phyloP scores from a whole-genome alignment of 2,329 filamentous ascomycete genomes.

The Alternaria brassicicola region DNA sequence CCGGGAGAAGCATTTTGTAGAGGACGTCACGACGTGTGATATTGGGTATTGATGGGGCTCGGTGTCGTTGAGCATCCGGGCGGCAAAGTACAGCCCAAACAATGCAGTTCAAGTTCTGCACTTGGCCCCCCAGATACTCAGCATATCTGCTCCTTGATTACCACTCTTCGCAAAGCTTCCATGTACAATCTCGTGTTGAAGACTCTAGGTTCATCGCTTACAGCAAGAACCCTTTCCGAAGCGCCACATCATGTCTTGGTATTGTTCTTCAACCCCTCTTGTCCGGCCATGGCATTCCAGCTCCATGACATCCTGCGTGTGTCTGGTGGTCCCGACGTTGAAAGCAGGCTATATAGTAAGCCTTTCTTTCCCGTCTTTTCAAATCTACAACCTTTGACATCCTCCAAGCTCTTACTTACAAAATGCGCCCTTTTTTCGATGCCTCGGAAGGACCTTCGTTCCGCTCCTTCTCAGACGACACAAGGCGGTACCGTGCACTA shows the following conservation, averaged over 20 bases:
- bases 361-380: background rate
- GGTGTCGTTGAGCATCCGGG: background rate
- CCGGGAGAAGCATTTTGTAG: slow-evolving; percentile 53
- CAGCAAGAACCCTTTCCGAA: background rate
- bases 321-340: background rate
- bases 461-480: background rate
- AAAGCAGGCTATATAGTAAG: background rate
- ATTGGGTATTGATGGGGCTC: slow-evolving; percentile 41
- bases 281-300: background rate
- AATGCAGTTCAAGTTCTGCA: background rate
- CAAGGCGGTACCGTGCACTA: background rate
- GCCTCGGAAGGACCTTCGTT: slow-evolving; percentile 18
- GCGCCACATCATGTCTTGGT: background rate
- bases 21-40: slow-evolving; percentile 53
- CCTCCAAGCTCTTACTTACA: background rate
- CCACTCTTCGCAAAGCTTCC: background rate
- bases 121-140: background rate
- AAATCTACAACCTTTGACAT: background rate
- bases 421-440: slow-evolving; percentile 10
- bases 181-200: background rate
- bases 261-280: slow-evolving; percentile 7
- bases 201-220: background rate
- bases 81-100: background rate
- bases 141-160: background rate
- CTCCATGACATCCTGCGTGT: background rate